Evolutionary conservation across 495 filamentous ascomycete species (phyloP).

Genomic region (Saxispiralis lemnorum): DNA sequence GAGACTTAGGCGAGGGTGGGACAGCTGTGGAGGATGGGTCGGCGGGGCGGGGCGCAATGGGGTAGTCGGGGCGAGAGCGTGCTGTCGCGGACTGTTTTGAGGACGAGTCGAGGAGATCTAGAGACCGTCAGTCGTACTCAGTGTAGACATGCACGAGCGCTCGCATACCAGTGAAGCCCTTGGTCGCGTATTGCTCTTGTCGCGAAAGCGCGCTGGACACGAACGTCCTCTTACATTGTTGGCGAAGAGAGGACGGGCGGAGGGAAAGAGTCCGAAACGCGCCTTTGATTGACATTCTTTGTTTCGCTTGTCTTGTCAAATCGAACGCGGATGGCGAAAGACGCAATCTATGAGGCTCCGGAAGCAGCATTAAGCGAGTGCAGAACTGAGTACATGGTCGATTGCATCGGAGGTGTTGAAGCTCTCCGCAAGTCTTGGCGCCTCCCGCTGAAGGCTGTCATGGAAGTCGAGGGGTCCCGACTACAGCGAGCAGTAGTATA

Average conservation of each 20-base stretch:
- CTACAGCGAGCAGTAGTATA: too few relatives aligned
- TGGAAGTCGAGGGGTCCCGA: too few relatives aligned
- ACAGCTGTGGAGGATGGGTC: neutral
- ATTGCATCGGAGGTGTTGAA: too few relatives aligned
- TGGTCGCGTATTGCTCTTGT: constrained; percentile 1
- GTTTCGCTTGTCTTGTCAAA: neutral
- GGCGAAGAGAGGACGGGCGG: constrained; percentile 3
- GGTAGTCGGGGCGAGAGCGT: neutral
- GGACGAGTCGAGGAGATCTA: too few relatives aligned
- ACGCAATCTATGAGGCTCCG: too few relatives aligned
- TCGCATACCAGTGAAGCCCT: constrained; percentile 3
- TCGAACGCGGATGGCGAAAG: neutral
- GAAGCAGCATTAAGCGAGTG: too few relatives aligned
- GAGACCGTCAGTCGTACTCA: neutral
- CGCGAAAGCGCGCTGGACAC: neutral
- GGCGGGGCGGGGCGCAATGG: neutral
- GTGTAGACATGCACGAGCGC: neutral
- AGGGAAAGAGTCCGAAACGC: constrained; percentile 6
- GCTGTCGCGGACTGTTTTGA: neutral
- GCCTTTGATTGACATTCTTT: constrained; percentile 8
- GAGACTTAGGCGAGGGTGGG: neutral
- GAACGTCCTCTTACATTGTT: constrained; percentile 10
- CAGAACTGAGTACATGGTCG: too few relatives aligned
- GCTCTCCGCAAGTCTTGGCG: too few relatives aligned
- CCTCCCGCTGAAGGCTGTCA: too few relatives aligned